Evolutionary conservation across 169 alveolate genomes (phyloP), one percentile per base, ranked within the genome.

Genomic region (Cryptosporidium canis): DNA sequence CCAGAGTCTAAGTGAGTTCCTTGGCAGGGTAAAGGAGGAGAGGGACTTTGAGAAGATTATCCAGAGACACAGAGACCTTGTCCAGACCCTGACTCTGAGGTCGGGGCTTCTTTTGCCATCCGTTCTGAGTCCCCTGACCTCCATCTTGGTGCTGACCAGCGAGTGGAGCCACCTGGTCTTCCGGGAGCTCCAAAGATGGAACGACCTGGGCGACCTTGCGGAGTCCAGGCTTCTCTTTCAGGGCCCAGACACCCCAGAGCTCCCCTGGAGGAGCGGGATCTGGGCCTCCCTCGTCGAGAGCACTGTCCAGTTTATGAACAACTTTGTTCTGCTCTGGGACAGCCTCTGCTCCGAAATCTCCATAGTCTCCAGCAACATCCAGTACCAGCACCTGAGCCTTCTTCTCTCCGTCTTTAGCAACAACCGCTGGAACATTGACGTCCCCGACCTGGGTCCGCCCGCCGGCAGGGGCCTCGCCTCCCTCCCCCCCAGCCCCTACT

Each of bases 311-410:
- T 71, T 71, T 53, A 71, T 71, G 85, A 71, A 71, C 16, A 51
- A 48, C 27, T 71, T 71, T 55, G 24, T 48, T 27, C 35, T 71
- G 24, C 37, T 71, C 27, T 71, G 85, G 85, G 67, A 71, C 39
- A 55, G 21, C 21, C 55, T 71, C 24, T 71, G 85, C 45, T 48
- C 67, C 33, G 85, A 71, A 71, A 16, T 71, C 11, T 71, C 85
- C n/a, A 55, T 71, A 9, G 67, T 71, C 12, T 71, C 85, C 4
- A 48, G 35, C 35, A 71, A 55, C 39, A 71, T 71, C 27, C 85
- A 71, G 27, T 71, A 71, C 21, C 85, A 71, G 33, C 85, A 71
- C 56, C 53, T 71, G 16, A 37, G 67, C 24, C 33, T 29, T 71
- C 31, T 71, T 1, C 12, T 71, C 14, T 71, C 85, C 39, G 33